Conservation (phyloP, 208 protist species). For the Trypanosoma melophagium region DNA sequence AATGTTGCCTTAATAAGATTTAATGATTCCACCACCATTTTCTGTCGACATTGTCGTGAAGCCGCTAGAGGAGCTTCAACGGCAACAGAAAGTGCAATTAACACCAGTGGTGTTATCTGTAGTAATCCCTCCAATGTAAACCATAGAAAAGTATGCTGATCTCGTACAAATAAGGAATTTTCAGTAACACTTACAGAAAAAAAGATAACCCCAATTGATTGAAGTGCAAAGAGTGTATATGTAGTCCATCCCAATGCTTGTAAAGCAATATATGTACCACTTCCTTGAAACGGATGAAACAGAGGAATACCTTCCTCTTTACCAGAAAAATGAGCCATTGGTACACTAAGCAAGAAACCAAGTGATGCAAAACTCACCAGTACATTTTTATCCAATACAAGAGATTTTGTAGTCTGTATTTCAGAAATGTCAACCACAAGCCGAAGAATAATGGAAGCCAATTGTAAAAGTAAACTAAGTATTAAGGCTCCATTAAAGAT, state of each 20-base stretch:
- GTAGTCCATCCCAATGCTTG: constrained; percentile 75
- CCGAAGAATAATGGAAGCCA: constrained; percentile 51
- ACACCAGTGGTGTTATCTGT: constrained; percentile 54
- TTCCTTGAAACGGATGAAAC: constrained; percentile 63
- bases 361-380: constrained; percentile 40
- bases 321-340: constrained; percentile 64
- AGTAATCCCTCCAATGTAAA: constrained; percentile 60
- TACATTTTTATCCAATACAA: constrained; percentile 21
- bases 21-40: constrained; percentile 45
- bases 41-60: constrained; percentile 21
- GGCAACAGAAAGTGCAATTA: constrained; percentile 72
- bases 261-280: constrained; percentile 61
- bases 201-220: constrained; percentile 26
- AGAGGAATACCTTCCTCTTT: constrained; percentile 60
- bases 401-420: constrained; percentile 33
- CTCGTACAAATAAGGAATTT: constrained; percentile 11
- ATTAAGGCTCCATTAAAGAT: constrained; percentile 71
- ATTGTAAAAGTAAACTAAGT: constrained; percentile 45
- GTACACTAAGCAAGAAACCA: constrained; percentile 50
- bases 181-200: constrained; percentile 19
- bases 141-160: constrained; percentile 3
- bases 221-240: constrained; percentile 51
- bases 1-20: constrained; percentile 23
- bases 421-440: constrained; percentile 56
- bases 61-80: constrained; percentile 38